Percentiles rank a stretch among this genome's conserved stretches.
phyloP scores from a whole-genome alignment of 805 yeast genomes.

The Candida sithepensis region DNA sequence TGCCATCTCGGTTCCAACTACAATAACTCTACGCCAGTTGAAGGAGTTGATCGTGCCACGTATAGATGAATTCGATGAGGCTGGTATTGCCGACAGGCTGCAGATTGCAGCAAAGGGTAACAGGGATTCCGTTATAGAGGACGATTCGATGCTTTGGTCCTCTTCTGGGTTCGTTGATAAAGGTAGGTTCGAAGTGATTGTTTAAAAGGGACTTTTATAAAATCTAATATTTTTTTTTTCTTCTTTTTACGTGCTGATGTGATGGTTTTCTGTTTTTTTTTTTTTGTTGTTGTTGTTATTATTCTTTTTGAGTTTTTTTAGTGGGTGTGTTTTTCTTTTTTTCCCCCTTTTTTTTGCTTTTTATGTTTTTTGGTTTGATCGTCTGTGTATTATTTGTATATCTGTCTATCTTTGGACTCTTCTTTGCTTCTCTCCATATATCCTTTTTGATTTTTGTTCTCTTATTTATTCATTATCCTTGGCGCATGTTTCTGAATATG shows the following conservation, averaged over 20 bases:
- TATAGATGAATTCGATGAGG: constrained; percentile 28
- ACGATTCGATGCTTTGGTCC: constrained; percentile 23
- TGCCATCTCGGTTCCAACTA: constrained; percentile 45
- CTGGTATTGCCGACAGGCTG: constrained; percentile 20
- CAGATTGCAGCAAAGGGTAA: constrained; percentile 18
- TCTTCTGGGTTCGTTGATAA: constrained; percentile 28
- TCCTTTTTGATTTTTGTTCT: neutral
- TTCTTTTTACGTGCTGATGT: too few species aligned
- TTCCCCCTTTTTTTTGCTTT: neutral
- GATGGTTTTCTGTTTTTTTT: too few species aligned
- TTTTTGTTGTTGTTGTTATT: too few species aligned
- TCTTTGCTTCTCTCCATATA: neutral
- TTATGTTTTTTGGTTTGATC: neutral
- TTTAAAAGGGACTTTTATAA: constrained; percentile 6
- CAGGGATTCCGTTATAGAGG: constrained; percentile 19
- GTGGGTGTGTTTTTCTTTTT: neutral
- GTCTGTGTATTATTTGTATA: too few species aligned
- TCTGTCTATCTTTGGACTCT: too few species aligned
- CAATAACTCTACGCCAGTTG: constrained; percentile 21
- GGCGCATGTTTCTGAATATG: neutral
- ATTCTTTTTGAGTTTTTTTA: too few species aligned
- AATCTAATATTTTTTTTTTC: neutral
- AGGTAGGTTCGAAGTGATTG: constrained; percentile 31
- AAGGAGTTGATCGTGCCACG: constrained; percentile 27
- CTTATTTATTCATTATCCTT: neutral